Base-by-base conservation (phyloP, 2,329 filamentous ascomycete species). In the Plenodomus biglobosus region DNA sequence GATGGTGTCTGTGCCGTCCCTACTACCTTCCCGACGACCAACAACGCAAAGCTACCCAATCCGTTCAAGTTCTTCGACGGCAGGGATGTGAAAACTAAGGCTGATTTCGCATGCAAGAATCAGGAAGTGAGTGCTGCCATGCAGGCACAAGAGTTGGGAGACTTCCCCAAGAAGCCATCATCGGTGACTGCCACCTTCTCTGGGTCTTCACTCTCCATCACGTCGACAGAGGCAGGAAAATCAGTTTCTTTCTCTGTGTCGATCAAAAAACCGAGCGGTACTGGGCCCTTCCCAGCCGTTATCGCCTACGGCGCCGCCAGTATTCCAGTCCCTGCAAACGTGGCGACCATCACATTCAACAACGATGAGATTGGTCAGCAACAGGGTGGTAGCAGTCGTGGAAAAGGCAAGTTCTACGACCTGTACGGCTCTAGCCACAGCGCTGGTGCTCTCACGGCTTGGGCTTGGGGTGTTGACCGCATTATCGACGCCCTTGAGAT, bases 381-480 rank as follows among this genome's bases (percentile, higher is more conserved):
- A 70, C 39, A 50, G 20, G 62, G 66, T 40, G 38, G 46, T 10
- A 58, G 44, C 48, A 80, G 76, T 48, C 81, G 81, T 43, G 83
- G 82, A 43, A 71, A 76, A 54, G 83, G 83, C 49, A 75, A 76
- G 44, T 85, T 85, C 72, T 85, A 81, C 70, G 78, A 77, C 38
- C 72, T 85, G 4, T 83, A 83, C 58, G 82, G 82, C 38, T 75
- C 71, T 44, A 66, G 72, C 13, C 79, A 82, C 71, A 77, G 74
- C 30, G 82, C 82, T 13, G 80, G 81, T 42, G 82, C 82, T 6
- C 69, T 83, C 53, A 83, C 79, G 4, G 81, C 83, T 20, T 85
- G 83, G 83, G 80, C 82, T 8, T 85, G 82, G 82, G 83, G 80
- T 46, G 80, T 84, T 2, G 78, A 79, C 58, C 80, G 81, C 42